Conservation (phyloP, 805 yeast species). For the Lipomyces kockii region DNA sequence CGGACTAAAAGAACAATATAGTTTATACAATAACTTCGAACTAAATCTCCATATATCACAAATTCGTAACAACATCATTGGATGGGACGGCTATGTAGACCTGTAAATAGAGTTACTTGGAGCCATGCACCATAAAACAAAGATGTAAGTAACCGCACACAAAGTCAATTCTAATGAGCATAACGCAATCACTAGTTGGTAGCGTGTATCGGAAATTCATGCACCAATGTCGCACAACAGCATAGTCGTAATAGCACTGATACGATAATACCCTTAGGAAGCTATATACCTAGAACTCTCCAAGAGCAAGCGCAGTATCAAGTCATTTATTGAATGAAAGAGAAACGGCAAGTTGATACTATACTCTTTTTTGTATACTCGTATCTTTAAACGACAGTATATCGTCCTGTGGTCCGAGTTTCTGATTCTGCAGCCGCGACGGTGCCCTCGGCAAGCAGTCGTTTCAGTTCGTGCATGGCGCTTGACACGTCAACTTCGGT, state of each 20-base stretch:
- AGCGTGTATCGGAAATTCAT: neutral
- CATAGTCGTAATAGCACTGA: neutral
- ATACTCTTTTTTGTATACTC: neutral
- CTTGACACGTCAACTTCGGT: conserved; percentile 39
- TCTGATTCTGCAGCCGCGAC: conserved; percentile 38
- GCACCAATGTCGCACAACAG: neutral
- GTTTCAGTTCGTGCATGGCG: conserved; percentile 40
- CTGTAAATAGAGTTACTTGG: neutral
- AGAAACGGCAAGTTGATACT: neutral
- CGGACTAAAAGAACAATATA: neutral
- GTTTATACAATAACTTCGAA: neutral
- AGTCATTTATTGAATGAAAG: neutral
- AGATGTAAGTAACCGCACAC: neutral
- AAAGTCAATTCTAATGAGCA: too few species aligned
- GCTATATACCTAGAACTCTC: conserved; percentile 3
- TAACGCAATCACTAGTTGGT: neutral
- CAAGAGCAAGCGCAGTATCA: conserved; percentile 1
- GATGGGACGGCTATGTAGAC: neutral
- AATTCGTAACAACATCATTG: neutral
- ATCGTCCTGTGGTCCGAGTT: conserved; percentile 35
- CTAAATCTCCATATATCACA: neutral
- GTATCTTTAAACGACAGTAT: conserved; percentile 36
- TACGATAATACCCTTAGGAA: neutral
- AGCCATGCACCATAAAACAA: conserved; percentile 1
- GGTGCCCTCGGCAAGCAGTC: conserved; percentile 38